These are phyloP conservation scores for Mucor ambiguus DNA, from an alignment of 371 early-diverging fungal species.

Conservation along the genomic window DNA sequence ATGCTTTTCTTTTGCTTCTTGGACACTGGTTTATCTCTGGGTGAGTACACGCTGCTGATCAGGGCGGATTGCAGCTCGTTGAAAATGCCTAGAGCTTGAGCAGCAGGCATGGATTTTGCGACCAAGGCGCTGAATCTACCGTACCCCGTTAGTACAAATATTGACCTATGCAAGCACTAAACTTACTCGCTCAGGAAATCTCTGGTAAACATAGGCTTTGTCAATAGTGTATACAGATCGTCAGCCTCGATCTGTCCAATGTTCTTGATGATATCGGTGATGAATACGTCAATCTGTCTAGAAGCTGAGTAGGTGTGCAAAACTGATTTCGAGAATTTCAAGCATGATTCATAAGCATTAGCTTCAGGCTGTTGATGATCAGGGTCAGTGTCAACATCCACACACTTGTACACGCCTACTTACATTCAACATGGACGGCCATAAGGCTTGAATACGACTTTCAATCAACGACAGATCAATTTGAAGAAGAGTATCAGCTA, in stretches of 20 bases:
- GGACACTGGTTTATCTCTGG: slow-evolving; percentile 30
- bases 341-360: slow-evolving; percentile 28
- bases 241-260: slow-evolving; percentile 23
- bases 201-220: slow-evolving; percentile 49
- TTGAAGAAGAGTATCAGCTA: slow-evolving; percentile 43
- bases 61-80: slow-evolving; percentile 41
- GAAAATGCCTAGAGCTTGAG: slow-evolving; percentile 48
- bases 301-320: slow-evolving; percentile 49
- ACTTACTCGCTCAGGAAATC: slow-evolving; percentile 51
- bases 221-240: slow-evolving; percentile 23
- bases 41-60: not conserved
- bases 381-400: not conserved
- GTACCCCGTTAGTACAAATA: not conserved
- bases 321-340: slow-evolving; percentile 32
- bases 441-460: slow-evolving; percentile 29
- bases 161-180: not conserved
- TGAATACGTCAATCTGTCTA: slow-evolving; percentile 52
- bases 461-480: slow-evolving; percentile 47
- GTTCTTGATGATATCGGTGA: slow-evolving; percentile 41
- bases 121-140: slow-evolving; percentile 34
- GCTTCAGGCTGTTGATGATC: slow-evolving; percentile 23
- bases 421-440: slow-evolving; percentile 45
- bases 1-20: slow-evolving; percentile 36
- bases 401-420: slow-evolving; percentile 6
- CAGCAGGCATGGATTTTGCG: slow-evolving; percentile 45